A percentile compares a stretch with the other conserved stretches of the same genome.
phyloP scores from a whole-genome alignment of 371 early-diverging fungal species.

The Mortierella sp. region DNA sequence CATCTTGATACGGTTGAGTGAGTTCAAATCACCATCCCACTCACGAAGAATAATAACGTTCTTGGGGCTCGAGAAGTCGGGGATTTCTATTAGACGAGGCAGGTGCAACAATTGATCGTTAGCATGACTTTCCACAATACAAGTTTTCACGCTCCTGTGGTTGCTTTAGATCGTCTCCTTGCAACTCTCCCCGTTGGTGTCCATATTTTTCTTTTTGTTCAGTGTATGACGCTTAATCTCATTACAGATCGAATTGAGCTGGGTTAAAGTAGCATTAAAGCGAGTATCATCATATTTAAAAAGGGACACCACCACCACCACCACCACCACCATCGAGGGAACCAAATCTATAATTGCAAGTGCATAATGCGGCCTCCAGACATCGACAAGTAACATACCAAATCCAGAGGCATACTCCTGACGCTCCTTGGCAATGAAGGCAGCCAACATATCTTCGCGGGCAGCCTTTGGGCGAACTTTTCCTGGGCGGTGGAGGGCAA shows the following conservation, averaged over 20 bases:
- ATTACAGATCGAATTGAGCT: slow-evolving; percentile 54
- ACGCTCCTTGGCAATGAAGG: slow-evolving; percentile 62
- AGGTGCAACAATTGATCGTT: not conserved
- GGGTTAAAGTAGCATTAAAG: slow-evolving; percentile 55
- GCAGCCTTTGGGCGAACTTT: slow-evolving; percentile 66
- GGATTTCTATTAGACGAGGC: slow-evolving; percentile 62
- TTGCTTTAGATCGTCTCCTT: not conserved
- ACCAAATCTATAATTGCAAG: no score
- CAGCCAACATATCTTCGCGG: slow-evolving; percentile 64
- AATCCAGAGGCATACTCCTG: slow-evolving; percentile 72
- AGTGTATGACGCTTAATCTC: slow-evolving; percentile 46
- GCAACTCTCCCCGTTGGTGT: not conserved
- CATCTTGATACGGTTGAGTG: slow-evolving; percentile 52
- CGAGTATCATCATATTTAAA: slow-evolving; percentile 41
- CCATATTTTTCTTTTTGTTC: slow-evolving; percentile 15
- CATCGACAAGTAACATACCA: slow-evolving; percentile 58
- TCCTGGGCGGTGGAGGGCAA: slow-evolving; percentile 63
- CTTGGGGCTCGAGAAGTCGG: slow-evolving; percentile 71
- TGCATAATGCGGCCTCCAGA: not conserved
- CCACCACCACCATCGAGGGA: no score
- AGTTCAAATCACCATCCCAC: slow-evolving; percentile 75
- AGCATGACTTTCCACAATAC: not conserved
- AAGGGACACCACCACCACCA: no score
- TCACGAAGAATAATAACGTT: slow-evolving; percentile 64
- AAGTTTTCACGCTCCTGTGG: not conserved